Conservation (phyloP, 768 basidiomycete genomes). For the Termitomyces sp. region DNA sequence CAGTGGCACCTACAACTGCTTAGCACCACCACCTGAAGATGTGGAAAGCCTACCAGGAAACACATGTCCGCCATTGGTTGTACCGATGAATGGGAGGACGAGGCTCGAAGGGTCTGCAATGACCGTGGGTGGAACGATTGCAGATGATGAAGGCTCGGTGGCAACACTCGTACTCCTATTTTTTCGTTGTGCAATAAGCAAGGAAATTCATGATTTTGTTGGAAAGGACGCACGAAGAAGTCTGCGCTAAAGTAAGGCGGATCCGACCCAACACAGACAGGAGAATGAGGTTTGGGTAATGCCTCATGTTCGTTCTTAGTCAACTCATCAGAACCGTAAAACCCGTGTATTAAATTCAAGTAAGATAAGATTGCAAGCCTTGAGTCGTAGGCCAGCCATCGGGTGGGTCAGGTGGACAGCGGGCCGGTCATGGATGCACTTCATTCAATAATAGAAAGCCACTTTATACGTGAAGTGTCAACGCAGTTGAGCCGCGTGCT, state of each 20-base stretch:
- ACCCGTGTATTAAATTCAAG: neutral
- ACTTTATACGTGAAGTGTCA: neutral
- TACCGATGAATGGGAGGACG: constrained; percentile 61
- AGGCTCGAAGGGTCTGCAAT: constrained; percentile 35
- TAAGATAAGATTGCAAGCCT: neutral
- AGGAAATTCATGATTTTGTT: neutral
- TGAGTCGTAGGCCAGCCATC: neutral
- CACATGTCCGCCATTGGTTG: constrained; percentile 59
- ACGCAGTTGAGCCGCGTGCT: neutral
- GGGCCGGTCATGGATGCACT: neutral
- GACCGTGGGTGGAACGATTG: neutral
- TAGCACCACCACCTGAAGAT: neutral
- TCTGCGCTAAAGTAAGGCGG: neutral
- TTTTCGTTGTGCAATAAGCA: neutral
- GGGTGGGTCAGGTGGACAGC: neutral
- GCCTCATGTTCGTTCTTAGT: neutral
- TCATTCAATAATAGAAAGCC: neutral
- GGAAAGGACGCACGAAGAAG: neutral
- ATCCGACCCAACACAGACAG: neutral
- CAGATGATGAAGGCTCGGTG: neutral
- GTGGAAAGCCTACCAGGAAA: constrained; percentile 45
- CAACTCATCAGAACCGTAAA: neutral
- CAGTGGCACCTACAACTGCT: constrained; percentile 42
- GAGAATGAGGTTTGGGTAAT: neutral
- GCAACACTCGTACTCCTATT: neutral